Base-by-base conservation (phyloP, 495 filamentous ascomycete genomes). In the Trichoderma reesei region DNA sequence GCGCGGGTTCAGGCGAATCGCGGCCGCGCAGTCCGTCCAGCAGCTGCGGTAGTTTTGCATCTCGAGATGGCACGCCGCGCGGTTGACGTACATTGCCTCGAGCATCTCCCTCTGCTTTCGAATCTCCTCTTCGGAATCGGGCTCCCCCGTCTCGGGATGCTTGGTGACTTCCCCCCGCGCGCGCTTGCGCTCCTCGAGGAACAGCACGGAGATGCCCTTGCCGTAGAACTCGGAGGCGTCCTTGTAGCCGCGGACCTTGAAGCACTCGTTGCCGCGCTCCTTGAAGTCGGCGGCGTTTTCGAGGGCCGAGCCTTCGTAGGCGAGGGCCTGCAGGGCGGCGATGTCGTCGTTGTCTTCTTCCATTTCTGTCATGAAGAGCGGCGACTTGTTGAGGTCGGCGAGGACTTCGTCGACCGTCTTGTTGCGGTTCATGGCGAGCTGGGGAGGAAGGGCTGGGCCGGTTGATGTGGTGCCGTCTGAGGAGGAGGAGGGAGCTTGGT, bases 281-380 rank as follows among this genome's bases (percentile, higher is more conserved):
- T 91, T 88, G 77, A 92, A 96, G 67, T 86, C 87, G 48, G 80
- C 73, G 13, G 84, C 87, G 44, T 92, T 86, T 71, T 98, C 95
- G 13, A 83, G 81, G 10, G 90, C 85, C 0, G 90, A 92, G 51
- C 94, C 95, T 72, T 98, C 94, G 69, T 96, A 96, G 39, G 90
- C 89, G 13, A 98, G 77, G 2, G 95, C 95, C 67, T 88, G 87
- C 39, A 98, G 75, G 0, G 95, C 94, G 69, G 96, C 91, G 8
- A 96, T 79, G 65, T 88, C 84, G 54, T 86, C 72, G 71, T 96
- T 96, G 66, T 92, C 87, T 66, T 91, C 87, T 66, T 91, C 89
- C 11, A 97, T 83, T 66, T 87, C 83, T 6, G 90, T 97, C 94
- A 98, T 98, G 78, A 98, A 98, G 37, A 98, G 79, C 6, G 95